Evolutionary conservation across 305 asterid species (phyloP), one percentile per base, ranked within the genome.

Genomic region (Rubia occidens): DNA sequence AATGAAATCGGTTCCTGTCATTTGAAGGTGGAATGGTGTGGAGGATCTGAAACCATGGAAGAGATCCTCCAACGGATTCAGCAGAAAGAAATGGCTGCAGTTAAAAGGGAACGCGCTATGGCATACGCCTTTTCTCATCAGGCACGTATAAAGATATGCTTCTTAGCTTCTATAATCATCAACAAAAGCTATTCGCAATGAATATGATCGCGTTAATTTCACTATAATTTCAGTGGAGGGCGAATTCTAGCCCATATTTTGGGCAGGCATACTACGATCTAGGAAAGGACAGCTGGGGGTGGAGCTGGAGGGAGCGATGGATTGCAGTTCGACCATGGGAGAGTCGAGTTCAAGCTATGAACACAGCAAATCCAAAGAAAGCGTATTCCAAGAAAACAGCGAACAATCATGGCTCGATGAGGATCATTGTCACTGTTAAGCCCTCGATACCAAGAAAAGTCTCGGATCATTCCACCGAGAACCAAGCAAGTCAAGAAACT

Each of bases 221-320:
- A 44, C 21, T 11, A 24, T 26, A 10, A n/a, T 35, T 69, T n/a
- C 81, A 88, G 97, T 88, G 97, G 95, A 85, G 89, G 80, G 95
- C 89, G 8, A 87, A 79, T 70, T 66, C 95, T 2, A 86, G 80
- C 35, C 88, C 80, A 44, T 77, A 77, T 72, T 88, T 88, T n/a
- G 95, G 97, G 3, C 95, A 82, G 70, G 87, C 95, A 10, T 90
- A 90, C 73, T 88, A 90, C 63, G 90, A 90, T 65, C 83, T 88
- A 2, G 81, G 95, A 75, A 86, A 90, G 76, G 95, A 84, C 42
- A 79, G 89, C 71, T 86, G 95, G 89, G 95, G 95, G 11, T 90
- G 97, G 97, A 88, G 97, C 84, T 86, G 97, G 95, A 85, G 79
- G 70, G 95, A 90, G 66, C 67, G 95, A 6, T 90, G 96, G 95